A percentile compares a stretch with the other conserved stretches of the same genome.
Evolutionary conservation across 495 filamentous ascomycete species (phyloP).

Genomic region (Hyaloscypha finlandica): DNA sequence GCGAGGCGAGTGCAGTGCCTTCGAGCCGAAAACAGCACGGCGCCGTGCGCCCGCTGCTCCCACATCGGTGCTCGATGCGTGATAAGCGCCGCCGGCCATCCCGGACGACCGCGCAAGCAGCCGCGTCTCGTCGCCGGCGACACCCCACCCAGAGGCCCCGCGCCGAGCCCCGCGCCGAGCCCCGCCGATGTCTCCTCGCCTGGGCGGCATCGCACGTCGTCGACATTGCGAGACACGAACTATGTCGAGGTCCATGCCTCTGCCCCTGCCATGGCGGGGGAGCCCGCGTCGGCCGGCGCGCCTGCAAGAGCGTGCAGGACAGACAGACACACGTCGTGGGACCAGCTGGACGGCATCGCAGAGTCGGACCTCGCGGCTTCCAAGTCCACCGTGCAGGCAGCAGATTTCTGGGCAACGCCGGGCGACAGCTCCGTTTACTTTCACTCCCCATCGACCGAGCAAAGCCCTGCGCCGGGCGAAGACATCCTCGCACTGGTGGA

Average conservation of each 20-base stretch:
- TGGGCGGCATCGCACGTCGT: neutral
- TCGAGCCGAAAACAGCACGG: constrained; percentile 1
- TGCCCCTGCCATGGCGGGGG: constrained; percentile 1
- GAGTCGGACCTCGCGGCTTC: constrained; percentile 1
- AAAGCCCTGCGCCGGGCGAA: constrained; percentile 1
- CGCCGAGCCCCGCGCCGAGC: neutral
- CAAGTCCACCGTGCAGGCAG: constrained; percentile 1
- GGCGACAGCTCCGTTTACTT: constrained; percentile 1
- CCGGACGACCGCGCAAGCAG: constrained; percentile 1
- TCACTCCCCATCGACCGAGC: neutral
- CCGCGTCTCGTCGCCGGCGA: neutral
- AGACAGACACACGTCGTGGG: constrained; percentile 2
- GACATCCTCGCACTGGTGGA: neutral
- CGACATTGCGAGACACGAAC: constrained; percentile 2
- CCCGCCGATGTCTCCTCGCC: neutral
- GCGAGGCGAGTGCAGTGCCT: neutral
- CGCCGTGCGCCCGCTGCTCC: constrained; percentile 4
- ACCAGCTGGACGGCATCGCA: neutral
- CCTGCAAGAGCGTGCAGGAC: constrained; percentile 1
- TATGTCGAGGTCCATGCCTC: neutral
- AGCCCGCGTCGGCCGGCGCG: neutral
- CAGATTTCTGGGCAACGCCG: constrained; percentile 2
- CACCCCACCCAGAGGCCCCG: neutral
- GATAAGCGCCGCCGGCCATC: neutral
- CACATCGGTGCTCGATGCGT: neutral